Conservation (phyloP, 2,329 filamentous ascomycete genomes). For the Thielaviopsis musarum region DNA sequence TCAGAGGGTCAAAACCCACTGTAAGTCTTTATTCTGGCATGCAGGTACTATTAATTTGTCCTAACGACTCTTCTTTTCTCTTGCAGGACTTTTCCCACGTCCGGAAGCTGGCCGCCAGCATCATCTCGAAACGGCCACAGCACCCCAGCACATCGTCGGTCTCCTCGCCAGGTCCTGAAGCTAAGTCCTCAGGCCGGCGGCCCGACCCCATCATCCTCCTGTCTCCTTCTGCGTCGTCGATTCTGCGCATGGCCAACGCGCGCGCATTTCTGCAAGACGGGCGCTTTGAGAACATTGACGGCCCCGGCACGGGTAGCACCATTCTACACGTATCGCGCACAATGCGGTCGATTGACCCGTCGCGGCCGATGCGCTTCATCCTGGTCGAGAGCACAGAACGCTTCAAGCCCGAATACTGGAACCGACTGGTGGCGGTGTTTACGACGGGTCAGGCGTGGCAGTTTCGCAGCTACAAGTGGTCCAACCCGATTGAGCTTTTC, state of each 20-base stretch:
- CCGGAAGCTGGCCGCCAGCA: slow-evolving; percentile 65
- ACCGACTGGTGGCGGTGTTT: slow-evolving; percentile 85
- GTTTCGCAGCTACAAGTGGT: slow-evolving; percentile 97
- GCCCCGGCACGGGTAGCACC: slow-evolving; percentile 49
- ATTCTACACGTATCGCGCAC: slow-evolving; percentile 74
- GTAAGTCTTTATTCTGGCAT: slow-evolving; percentile 31
- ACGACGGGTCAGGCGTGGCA: slow-evolving; percentile 97
- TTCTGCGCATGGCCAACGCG: slow-evolving; percentile 89
- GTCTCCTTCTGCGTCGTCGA: slow-evolving; percentile 84
- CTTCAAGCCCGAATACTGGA: slow-evolving; percentile 98
- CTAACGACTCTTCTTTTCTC: slow-evolving; percentile 7
- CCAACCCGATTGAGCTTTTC: slow-evolving; percentile 74
- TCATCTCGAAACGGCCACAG: slow-evolving; percentile 47
- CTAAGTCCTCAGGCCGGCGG: slow-evolving; percentile 30
- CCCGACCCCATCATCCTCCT: slow-evolving; percentile 87
- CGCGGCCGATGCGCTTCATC: slow-evolving; percentile 74
- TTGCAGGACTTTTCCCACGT: slow-evolving; percentile 81
- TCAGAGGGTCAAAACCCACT: slow-evolving; percentile 76
- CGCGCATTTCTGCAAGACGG: slow-evolving; percentile 84
- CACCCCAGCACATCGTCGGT: slow-evolving; percentile 19
- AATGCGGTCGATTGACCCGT: slow-evolving; percentile 53
- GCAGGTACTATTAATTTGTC: too few species aligned
- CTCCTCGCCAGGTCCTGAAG: slow-evolving; percentile 24
- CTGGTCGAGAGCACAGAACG: slow-evolving; percentile 84
- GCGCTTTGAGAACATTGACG: slow-evolving; percentile 61